phyloP scores from a whole-genome alignment of 176 grass and related monocot species.

The Oryza glaberrima region DNA sequence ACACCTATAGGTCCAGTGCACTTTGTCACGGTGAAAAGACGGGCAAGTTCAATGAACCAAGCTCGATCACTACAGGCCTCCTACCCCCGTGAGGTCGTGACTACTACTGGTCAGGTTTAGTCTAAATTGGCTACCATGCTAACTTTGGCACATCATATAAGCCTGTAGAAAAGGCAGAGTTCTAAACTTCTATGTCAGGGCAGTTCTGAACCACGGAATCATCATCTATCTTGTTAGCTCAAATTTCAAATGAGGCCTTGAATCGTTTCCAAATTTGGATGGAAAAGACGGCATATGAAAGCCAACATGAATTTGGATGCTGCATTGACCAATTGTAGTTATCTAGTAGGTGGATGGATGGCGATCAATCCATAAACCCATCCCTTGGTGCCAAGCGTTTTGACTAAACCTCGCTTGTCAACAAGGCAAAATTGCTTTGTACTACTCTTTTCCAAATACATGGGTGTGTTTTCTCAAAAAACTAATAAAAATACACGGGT shows the following conservation, averaged over 20 bases:
- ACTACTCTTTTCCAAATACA: conserved; percentile 24
- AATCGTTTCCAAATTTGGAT: conserved; percentile 6
- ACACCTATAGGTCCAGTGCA: background rate
- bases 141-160: background rate
- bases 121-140: conserved; percentile 5
- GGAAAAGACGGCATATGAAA: background rate
- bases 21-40: background rate
- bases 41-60: conserved; percentile 45
- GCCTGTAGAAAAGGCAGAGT: background rate
- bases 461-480: too few species aligned
- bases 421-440: conserved; percentile 26
- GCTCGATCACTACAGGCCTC: background rate
- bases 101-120: background rate
- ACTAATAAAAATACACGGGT: too few species aligned
- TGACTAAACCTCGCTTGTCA: background rate
- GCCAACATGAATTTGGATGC: conserved; percentile 19
- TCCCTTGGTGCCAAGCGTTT: conserved; percentile 12
- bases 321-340: background rate
- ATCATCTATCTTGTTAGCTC: background rate
- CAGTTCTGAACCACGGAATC: background rate
- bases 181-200: background rate
- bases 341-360: background rate
- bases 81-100: background rate
- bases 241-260: conserved; percentile 32
- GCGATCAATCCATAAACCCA: background rate